Conservation (phyloP, 805 yeast genomes). For the Wickerhamiella cacticola region DNA sequence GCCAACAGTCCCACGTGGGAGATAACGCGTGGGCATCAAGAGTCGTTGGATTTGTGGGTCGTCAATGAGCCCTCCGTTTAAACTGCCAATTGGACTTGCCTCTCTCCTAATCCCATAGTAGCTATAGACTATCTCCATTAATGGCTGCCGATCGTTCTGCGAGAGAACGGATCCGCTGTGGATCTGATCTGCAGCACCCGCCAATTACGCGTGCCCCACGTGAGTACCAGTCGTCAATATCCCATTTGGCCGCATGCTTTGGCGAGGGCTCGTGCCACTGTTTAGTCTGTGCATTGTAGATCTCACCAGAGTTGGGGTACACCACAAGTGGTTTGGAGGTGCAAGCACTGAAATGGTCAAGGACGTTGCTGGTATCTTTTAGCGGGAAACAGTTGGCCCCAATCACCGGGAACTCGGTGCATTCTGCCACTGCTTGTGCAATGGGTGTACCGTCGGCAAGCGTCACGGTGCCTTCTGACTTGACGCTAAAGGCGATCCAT, state of each 20-base stretch:
- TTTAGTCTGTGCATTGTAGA: constrained; percentile 40
- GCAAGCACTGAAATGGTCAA: constrained; percentile 20
- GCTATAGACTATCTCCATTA: too few relatives aligned
- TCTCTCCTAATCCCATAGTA: too few relatives aligned
- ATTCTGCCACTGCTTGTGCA: constrained; percentile 23
- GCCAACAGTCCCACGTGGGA: constrained; percentile 1
- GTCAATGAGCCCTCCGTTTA: too few relatives aligned
- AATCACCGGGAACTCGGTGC: constrained; percentile 20
- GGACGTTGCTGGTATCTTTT: constrained; percentile 32
- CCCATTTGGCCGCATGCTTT: constrained; percentile 29
- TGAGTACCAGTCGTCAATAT: constrained; percentile 33
- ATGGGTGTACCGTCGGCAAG: constrained; percentile 9
- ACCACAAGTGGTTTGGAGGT: constrained; percentile 35
- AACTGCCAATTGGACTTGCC: too few relatives aligned
- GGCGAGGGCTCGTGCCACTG: constrained; percentile 29
- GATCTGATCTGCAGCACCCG: constrained; percentile 66
- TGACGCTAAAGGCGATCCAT: constrained; percentile 39
- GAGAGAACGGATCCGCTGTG: constrained; percentile 31
- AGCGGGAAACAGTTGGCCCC: constrained; percentile 63
- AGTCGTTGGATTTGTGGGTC: too few relatives aligned
- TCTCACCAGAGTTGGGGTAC: constrained; percentile 70
- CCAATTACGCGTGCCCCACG: constrained; percentile 45
- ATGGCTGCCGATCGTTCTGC: constrained; percentile 5
- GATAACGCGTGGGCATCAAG: too few relatives aligned
- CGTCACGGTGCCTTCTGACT: constrained; percentile 19